Evolutionary conservation across 805 yeast genomes (phyloP).

Genomic region (Yarrowia sp.): DNA sequence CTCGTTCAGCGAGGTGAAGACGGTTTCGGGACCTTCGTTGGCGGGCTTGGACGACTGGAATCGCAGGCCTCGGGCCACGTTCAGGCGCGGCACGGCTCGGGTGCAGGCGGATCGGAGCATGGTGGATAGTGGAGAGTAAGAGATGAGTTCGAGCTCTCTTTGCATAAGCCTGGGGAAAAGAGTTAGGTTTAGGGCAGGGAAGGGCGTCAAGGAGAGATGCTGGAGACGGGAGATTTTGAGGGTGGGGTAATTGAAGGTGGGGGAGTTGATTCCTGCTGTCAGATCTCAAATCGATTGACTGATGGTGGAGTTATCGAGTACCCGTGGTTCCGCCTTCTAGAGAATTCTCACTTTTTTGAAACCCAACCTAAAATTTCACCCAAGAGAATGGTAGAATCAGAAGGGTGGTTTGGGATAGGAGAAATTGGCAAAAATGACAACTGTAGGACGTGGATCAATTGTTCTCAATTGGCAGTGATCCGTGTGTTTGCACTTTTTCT

Average conservation of each 20-base stretch:
- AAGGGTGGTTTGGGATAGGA: not conserved
- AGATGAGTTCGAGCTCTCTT: not conserved
- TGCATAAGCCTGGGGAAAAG: constrained; percentile 11
- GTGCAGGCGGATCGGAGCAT: constrained; percentile 26
- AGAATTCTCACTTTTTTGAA: constrained; percentile 14
- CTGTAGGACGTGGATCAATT: too few species aligned
- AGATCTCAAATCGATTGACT: not conserved
- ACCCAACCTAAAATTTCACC: not conserved
- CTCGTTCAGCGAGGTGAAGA: constrained; percentile 38
- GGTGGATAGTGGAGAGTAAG: not conserved
- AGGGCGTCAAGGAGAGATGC: not conserved
- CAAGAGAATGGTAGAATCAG: not conserved
- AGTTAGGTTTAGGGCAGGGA: not conserved
- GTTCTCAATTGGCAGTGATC: too few species aligned
- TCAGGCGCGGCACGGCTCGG: constrained; percentile 17
- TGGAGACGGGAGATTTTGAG: not conserved
- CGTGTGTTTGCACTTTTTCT: too few species aligned
- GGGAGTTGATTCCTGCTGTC: not conserved
- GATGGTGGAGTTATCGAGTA: not conserved
- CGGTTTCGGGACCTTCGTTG: constrained; percentile 34
- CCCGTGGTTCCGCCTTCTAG: not conserved
- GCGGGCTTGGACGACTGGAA: constrained; percentile 31
- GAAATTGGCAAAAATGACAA: not conserved
- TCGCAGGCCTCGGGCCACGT: constrained; percentile 19
- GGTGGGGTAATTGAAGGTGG: not conserved